These are phyloP conservation scores for Durio zibethinus DNA, from an alignment of 345 rosid genomes.

Conservation along the genomic window DNA sequence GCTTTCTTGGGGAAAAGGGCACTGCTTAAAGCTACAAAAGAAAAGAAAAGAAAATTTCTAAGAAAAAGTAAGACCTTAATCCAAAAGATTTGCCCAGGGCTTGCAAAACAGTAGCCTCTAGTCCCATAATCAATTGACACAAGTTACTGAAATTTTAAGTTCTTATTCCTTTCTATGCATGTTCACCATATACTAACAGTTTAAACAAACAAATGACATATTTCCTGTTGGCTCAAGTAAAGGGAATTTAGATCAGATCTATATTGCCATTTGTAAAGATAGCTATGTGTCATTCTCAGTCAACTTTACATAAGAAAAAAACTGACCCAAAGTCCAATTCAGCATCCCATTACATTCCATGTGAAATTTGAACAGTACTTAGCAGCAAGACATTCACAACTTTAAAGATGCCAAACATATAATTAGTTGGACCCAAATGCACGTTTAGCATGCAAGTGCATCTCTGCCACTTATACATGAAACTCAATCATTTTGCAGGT, in stretches of 20 bases:
- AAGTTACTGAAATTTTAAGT: neutral
- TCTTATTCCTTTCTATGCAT: conserved; percentile 1
- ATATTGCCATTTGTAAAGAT: conserved; percentile 13
- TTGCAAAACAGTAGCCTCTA: neutral
- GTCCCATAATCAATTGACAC: neutral
- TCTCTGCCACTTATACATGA: neutral
- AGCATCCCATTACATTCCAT: conserved; percentile 12
- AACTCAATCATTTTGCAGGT: neutral
- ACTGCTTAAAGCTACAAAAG: neutral
- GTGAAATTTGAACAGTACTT: neutral
- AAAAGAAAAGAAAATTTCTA: neutral
- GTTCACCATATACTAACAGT: neutral
- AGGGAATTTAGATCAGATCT: conserved; percentile 10
- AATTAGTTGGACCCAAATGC: neutral
- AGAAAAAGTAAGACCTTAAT: neutral
- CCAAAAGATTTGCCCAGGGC: conserved; percentile 1
- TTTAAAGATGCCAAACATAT: neutral
- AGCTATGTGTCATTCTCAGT: neutral
- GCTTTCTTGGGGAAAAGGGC: neutral
- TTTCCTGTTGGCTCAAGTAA: neutral
- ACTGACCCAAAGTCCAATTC: conserved; percentile 2
- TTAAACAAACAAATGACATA: conserved; percentile 9
- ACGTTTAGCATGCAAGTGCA: neutral
- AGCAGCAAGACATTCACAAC: neutral
- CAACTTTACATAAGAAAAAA: neutral